Conservation (phyloP, 441 rosid genomes). For the Brassica hybrid region DNA sequence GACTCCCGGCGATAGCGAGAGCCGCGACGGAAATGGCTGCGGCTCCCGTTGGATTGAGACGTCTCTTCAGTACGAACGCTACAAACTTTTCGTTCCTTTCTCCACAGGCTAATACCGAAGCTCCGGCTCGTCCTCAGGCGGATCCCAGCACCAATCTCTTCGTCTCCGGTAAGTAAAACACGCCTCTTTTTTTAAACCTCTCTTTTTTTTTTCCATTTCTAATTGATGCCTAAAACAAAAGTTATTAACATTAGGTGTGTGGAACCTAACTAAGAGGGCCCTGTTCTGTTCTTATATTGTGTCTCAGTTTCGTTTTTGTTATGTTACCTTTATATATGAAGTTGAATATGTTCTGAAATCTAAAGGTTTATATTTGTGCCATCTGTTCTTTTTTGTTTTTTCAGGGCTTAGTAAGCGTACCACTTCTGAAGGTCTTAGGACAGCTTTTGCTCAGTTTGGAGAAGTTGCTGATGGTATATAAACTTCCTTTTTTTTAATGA, state of each 20-base stretch:
- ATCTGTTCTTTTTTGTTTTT: background rate
- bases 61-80: constrained; percentile 54
- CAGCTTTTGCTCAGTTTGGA: constrained; percentile 76
- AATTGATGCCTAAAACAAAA: too few species aligned
- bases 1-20: constrained; percentile 47
- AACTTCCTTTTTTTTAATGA: constrained; percentile 20
- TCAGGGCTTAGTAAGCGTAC: constrained; percentile 89
- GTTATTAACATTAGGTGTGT: too few species aligned
- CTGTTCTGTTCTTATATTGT: background rate
- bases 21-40: constrained; percentile 47
- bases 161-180: constrained; percentile 26
- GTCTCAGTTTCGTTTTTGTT: background rate
- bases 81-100: constrained; percentile 46
- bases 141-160: constrained; percentile 83
- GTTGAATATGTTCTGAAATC: background rate
- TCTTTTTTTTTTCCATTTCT: too few species aligned
- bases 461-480: constrained; percentile 70
- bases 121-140: constrained; percentile 61
- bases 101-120: constrained; percentile 34
- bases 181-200: too few species aligned
- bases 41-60: constrained; percentile 53
- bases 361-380: background rate
- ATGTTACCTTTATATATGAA: background rate
- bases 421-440: constrained; percentile 67
- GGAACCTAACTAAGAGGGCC: too few species aligned